phyloP scores from a whole-genome alignment of 495 filamentous ascomycete genomes.

The Lasiosphaeria hispida region DNA sequence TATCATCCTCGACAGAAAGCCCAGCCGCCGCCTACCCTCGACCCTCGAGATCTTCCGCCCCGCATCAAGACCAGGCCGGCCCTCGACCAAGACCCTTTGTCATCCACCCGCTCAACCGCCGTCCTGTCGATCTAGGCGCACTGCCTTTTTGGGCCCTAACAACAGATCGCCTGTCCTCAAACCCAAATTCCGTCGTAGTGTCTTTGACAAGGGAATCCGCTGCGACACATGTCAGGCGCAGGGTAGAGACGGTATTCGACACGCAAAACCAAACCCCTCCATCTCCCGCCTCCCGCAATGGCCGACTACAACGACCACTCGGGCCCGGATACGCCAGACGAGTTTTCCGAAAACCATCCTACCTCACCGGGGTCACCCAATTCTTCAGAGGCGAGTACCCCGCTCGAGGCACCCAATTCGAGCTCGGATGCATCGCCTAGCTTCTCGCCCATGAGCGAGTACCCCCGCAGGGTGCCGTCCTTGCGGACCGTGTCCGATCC shows the following conservation, averaged over 20 bases:
- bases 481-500: constrained; percentile 56
- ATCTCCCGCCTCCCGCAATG: constrained; percentile 26
- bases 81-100: too few relatives aligned
- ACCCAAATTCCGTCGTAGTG: too few relatives aligned
- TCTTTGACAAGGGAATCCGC: background rate
- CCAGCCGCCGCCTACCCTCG: too few relatives aligned
- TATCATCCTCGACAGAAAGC: too few relatives aligned
- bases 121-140: too few relatives aligned
- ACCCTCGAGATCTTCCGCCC: too few relatives aligned
- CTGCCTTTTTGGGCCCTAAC: too few relatives aligned
- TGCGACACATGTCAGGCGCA: constrained; percentile 13
- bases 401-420: constrained; percentile 42
- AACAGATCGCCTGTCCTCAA: too few relatives aligned
- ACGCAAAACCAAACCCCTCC: background rate
- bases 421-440: constrained; percentile 26
- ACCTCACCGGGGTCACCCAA: constrained; percentile 40
- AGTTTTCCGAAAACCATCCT: constrained; percentile 36
- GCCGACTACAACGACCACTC: constrained; percentile 28
- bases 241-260: constrained; percentile 3
- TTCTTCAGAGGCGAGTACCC: constrained; percentile 47
- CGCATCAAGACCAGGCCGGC: too few relatives aligned
- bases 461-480: constrained; percentile 50
- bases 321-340: constrained; percentile 41
- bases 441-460: constrained; percentile 21
- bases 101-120: too few relatives aligned